Conservation (phyloP, 306 rosid species). For the Cucurbita maxima region DNA sequence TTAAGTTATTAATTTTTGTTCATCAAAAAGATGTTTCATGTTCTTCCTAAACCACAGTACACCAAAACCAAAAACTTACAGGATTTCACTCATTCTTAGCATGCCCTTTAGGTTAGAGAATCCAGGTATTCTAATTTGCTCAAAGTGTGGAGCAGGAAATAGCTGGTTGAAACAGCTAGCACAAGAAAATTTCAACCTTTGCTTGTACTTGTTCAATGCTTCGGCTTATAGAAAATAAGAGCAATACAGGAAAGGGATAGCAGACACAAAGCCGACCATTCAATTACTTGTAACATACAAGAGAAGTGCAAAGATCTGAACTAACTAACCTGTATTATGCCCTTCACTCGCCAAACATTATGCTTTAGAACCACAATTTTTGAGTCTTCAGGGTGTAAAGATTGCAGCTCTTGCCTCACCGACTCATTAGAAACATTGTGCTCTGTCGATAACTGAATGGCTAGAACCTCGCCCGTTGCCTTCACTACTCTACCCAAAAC, state of each 20-base stretch:
- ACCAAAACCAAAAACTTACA: background rate
- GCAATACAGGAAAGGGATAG: background rate
- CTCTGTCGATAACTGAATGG: slow-evolving; percentile 58
- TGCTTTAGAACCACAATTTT: slow-evolving; percentile 75
- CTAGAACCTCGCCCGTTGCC: slow-evolving; percentile 72
- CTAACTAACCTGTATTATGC: slow-evolving; percentile 57
- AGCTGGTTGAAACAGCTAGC: background rate
- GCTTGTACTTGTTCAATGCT: background rate
- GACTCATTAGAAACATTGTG: slow-evolving; percentile 72
- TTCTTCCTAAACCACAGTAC: background rate
- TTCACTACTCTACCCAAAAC: slow-evolving; percentile 68
- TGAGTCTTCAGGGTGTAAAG: slow-evolving; percentile 77
- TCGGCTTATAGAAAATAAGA: background rate
- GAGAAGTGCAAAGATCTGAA: background rate
- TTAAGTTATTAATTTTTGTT: background rate
- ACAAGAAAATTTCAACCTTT: background rate
- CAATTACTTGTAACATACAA: background rate
- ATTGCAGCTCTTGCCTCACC: slow-evolving; percentile 67
- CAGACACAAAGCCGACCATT: background rate
- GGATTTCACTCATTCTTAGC: background rate
- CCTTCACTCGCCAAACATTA: slow-evolving; percentile 88
- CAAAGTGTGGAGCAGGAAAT: background rate
- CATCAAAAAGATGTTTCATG: background rate
- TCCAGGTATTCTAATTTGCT: background rate
- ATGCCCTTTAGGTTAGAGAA: background rate